Conservation (phyloP, 1,284 basidiomycete genomes). For the Cutaneotrichosporon cavernicola region DNA sequence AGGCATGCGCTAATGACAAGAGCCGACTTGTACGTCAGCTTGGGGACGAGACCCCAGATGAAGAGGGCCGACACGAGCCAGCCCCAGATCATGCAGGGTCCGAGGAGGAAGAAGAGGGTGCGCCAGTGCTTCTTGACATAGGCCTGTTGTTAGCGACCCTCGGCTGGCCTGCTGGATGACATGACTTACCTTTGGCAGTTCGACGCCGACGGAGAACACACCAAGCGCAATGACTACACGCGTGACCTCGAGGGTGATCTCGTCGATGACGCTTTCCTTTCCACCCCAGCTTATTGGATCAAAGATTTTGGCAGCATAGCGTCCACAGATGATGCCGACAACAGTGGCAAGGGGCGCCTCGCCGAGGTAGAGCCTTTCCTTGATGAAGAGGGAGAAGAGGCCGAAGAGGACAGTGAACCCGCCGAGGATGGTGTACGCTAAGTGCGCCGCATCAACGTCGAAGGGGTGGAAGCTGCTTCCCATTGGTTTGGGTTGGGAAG, state of each 20-base stretch:
- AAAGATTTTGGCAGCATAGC: conserved; percentile 80
- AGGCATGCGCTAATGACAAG: conserved; percentile 90
- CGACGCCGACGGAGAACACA: conserved; percentile 97
- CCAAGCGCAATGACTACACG: conserved; percentile 95
- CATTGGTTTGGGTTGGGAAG: neutral
- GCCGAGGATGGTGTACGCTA: conserved; percentile 76
- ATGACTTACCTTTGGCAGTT: conserved; percentile 69
- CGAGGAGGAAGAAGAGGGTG: conserved; percentile 79
- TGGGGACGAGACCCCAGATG: conserved; percentile 84
- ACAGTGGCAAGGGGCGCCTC: conserved; percentile 95
- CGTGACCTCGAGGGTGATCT: conserved; percentile 84
- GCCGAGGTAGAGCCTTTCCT: conserved; percentile 91
- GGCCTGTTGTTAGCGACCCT: conserved; percentile 51
- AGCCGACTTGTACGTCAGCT: conserved; percentile 78
- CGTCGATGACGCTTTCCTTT: conserved; percentile 59
- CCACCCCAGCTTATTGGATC: conserved; percentile 76
- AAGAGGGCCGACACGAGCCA: conserved; percentile 85
- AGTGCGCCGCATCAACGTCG: conserved; percentile 51
- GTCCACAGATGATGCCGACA: conserved; percentile 89
- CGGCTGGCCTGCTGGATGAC: neutral
- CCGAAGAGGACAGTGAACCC: conserved; percentile 80
- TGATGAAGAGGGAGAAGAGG: conserved; percentile 83
- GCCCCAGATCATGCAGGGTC: conserved; percentile 78
- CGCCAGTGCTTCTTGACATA: conserved; percentile 91
- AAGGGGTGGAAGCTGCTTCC: conserved; percentile 48